These are phyloP conservation scores for Tolypocladium cylindrosporum DNA, from an alignment of 2,329 filamentous ascomycete species.

Conservation along the genomic window DNA sequence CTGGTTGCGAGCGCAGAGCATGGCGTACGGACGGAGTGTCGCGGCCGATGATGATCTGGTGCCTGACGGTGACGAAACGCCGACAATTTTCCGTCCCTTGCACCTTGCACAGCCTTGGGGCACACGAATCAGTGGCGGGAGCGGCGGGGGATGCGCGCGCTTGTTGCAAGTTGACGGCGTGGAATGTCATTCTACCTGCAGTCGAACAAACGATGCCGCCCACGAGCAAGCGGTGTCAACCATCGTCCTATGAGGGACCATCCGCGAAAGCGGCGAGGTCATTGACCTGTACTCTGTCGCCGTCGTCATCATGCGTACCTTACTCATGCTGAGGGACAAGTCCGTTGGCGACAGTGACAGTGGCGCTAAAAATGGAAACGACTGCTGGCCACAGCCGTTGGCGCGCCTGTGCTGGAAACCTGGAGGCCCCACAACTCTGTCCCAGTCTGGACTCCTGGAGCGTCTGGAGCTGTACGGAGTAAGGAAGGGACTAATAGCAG, in stretches of 20 bases:
- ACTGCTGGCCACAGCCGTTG: neutral
- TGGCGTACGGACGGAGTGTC: constrained; percentile 2
- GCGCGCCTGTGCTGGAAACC: neutral
- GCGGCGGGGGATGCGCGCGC: constrained; percentile 9
- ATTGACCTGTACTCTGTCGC: neutral
- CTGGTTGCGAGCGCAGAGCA: constrained; percentile 5
- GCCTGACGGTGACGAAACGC: constrained; percentile 23
- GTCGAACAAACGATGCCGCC: neutral
- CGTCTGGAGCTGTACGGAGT: no score
- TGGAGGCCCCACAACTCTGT: neutral
- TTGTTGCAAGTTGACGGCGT: neutral
- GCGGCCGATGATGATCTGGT: constrained; percentile 8
- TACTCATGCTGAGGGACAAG: neutral
- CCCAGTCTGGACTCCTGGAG: no score
- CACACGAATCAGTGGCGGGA: constrained; percentile 13
- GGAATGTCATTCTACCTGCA: neutral
- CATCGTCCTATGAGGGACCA: neutral
- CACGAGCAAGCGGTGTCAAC: neutral
- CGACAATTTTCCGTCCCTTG: constrained; percentile 23
- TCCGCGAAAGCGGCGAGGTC: neutral
- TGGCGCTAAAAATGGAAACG: neutral
- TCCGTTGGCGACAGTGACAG: neutral
- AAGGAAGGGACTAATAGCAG: no score
- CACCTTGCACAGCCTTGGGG: constrained; percentile 19
- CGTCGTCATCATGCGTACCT: neutral